phyloP scores from a whole-genome alignment of 2,329 filamentous ascomycete genomes.

The Plectosphaerella cucumerina region DNA sequence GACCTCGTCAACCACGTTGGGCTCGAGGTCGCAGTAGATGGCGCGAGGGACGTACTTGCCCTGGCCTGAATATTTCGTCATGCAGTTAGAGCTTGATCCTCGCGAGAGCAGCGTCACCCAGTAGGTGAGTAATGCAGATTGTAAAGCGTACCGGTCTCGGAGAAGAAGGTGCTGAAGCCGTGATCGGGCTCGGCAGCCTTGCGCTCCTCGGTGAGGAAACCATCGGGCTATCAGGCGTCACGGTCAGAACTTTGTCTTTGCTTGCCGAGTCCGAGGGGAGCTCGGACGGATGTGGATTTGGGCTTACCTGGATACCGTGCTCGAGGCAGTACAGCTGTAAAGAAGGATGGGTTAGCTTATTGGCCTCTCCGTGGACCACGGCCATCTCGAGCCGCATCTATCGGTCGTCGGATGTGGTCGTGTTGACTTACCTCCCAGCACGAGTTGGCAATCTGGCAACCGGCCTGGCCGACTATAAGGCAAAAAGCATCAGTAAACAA shows the following conservation, averaged over 20 bases:
- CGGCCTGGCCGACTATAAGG: constrained; percentile 92
- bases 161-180: constrained; percentile 99
- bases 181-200: constrained; percentile 90
- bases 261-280: neutral
- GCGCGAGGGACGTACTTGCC: constrained; percentile 98
- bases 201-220: constrained; percentile 96
- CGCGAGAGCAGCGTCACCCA: neutral
- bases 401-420: no score
- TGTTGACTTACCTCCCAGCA: constrained; percentile 92
- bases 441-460: constrained; percentile 99
- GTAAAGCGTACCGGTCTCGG: constrained; percentile 77
- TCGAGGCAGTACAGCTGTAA: constrained; percentile 97
- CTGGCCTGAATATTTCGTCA: constrained; percentile 58
- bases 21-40: constrained; percentile 99
- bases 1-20: constrained; percentile 99
- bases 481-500: neutral
- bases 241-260: neutral
- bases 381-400: no score
- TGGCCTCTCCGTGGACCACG: no score
- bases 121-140: neutral
- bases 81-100: no score
- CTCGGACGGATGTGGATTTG: neutral
- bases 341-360: constrained; percentile 3
- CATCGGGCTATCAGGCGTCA: constrained; percentile 70
- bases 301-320: constrained; percentile 88